Conservation (phyloP, 1,139 yeast genomes). For the Blastobotrys apis region DNA sequence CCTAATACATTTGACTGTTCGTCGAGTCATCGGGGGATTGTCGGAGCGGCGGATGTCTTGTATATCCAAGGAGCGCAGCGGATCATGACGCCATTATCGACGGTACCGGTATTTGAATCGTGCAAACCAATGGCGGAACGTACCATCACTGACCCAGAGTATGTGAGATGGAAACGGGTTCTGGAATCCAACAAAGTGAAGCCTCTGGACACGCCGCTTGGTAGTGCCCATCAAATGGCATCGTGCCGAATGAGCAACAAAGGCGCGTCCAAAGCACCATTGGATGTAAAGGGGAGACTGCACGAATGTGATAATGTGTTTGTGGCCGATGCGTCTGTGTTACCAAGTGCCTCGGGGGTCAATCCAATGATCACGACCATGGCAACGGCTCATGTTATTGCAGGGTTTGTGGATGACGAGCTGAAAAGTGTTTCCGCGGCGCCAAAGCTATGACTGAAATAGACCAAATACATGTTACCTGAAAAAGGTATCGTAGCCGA, state of each 20-base stretch:
- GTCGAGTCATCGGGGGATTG: slow-evolving; percentile 42
- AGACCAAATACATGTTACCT: no score
- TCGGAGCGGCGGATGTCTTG: slow-evolving; percentile 45
- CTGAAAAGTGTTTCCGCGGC: slow-evolving; percentile 16
- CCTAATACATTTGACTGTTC: slow-evolving; percentile 44
- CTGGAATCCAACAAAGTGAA: slow-evolving; percentile 36
- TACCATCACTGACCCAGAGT: slow-evolving; percentile 44
- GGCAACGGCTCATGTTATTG: slow-evolving; percentile 31
- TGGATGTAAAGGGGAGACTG: slow-evolving; percentile 47
- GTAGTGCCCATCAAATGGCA: slow-evolving; percentile 62
- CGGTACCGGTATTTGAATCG: slow-evolving; percentile 42
- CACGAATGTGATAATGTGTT: slow-evolving; percentile 52
- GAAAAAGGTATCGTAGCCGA: no score
- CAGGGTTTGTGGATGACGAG: slow-evolving; percentile 27
- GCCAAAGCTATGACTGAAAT: no score
- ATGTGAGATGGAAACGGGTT: slow-evolving; percentile 43
- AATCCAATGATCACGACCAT: slow-evolving; percentile 42
- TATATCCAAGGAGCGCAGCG: slow-evolving; percentile 51
- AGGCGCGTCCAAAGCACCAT: slow-evolving; percentile 46
- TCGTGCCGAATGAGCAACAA: slow-evolving; percentile 54
- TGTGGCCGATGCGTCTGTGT: slow-evolving; percentile 54
- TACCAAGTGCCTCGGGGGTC: slow-evolving; percentile 59
- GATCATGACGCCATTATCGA: slow-evolving; percentile 41
- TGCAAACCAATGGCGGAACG: slow-evolving; percentile 44
- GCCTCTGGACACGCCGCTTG: slow-evolving; percentile 39